phyloP scores from a whole-genome alignment of 495 filamentous ascomycete species.

The Xylona heveae region DNA sequence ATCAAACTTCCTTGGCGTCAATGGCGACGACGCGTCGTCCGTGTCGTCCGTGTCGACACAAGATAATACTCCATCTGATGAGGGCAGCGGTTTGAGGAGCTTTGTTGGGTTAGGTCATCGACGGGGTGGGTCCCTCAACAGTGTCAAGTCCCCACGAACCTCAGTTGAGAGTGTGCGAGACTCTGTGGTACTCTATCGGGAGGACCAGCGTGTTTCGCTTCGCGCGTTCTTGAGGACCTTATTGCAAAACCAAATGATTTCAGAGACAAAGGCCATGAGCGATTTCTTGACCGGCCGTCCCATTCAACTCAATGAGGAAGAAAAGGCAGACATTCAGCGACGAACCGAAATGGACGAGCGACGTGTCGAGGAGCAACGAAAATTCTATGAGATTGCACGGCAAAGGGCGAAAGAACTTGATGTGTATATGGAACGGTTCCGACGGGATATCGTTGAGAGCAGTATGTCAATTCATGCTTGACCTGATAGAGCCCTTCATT shows the following conservation, averaged over 20 bases:
- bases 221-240: constrained; percentile 73
- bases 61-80: constrained; percentile 18
- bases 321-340: constrained; percentile 52
- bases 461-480: constrained; percentile 29
- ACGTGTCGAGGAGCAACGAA: constrained; percentile 73
- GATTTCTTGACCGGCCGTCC: constrained; percentile 59
- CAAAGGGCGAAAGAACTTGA: constrained; percentile 81
- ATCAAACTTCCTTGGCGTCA: constrained; percentile 27
- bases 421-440: constrained; percentile 87
- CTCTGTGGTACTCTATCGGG: constrained; percentile 47
- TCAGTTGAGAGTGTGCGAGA: constrained; percentile 19
- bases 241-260: constrained; percentile 63
- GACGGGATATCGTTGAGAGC: constrained; percentile 50
- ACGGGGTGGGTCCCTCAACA: constrained; percentile 12
- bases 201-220: constrained; percentile 80
- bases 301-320: constrained; percentile 56
- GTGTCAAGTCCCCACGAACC: constrained; percentile 15
- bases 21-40: constrained; percentile 41
- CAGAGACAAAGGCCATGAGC: constrained; percentile 55
- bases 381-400: constrained; percentile 87
- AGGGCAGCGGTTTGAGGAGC: constrained; percentile 19
- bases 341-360: constrained; percentile 73
- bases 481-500: not conserved
- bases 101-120: constrained; percentile 9
- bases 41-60: constrained; percentile 57